Percentiles rank a stretch among this genome's conserved stretches.
These are phyloP conservation scores for Postia placenta DNA, from an alignment of 768 basidiomycete genomes.

Conservation along the genomic window DNA sequence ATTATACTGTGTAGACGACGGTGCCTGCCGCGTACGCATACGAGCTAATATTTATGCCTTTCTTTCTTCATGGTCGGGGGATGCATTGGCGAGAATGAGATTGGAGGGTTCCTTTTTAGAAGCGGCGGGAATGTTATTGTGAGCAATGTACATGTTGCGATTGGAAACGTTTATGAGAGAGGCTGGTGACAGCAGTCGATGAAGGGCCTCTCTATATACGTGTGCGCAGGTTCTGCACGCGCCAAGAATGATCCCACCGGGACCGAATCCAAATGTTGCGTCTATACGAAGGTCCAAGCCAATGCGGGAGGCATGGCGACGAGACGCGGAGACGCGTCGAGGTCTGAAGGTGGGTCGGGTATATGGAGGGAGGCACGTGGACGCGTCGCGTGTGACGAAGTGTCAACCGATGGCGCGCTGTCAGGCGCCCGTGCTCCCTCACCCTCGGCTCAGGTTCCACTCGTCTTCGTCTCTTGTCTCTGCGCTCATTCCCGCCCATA, in stretches of 20 bases:
- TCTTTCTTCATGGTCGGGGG: background rate
- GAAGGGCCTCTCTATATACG: too few relatives aligned
- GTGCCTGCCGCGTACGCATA: constrained; percentile 1
- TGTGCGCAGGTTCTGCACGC: too few relatives aligned
- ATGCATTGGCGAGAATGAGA: background rate
- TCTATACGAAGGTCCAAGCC: too few relatives aligned
- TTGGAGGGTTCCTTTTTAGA: too few relatives aligned
- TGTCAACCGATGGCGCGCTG: background rate
- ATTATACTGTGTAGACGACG: constrained; percentile 7
- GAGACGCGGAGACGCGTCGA: background rate
- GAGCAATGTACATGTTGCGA: too few relatives aligned
- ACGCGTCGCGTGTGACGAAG: background rate
- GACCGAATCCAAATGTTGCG: too few relatives aligned
- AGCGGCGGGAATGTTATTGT: too few relatives aligned
- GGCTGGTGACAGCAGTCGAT: too few relatives aligned
- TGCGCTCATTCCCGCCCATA: background rate
- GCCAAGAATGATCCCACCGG: too few relatives aligned
- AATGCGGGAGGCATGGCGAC: background rate
- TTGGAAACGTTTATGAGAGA: too few relatives aligned
- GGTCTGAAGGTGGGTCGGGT: background rate
- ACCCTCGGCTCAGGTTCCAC: background rate
- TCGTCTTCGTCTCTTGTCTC: background rate
- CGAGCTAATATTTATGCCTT: constrained; percentile 2
- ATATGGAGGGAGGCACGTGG: constrained; percentile 1
- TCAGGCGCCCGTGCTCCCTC: background rate